Evolutionary conservation across 306 rosid species (phyloP), one percentile per base, ranked within the genome.

Genomic region (Geum urbanum): DNA sequence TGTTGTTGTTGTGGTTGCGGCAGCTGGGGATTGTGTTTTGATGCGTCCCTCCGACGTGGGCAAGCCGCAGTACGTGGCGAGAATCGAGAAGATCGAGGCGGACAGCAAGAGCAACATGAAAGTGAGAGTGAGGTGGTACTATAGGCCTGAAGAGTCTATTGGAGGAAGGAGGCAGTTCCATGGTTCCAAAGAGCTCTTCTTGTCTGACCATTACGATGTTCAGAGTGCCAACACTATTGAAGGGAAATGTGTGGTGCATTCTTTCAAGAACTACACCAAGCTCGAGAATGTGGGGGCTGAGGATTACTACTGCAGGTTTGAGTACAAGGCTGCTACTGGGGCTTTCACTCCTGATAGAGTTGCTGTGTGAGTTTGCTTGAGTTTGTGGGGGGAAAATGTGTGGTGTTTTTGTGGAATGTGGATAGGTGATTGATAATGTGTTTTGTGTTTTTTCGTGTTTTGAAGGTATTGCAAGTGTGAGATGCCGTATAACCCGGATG

Each of bases 401-500:
- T n/a, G 60, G 64, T 49, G 44, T 52, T 73, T 71, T 65, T 66
- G n/a, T n/a, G n/a, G 18, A 4, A 37, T 60, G 60, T 62, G 57
- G 50, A 5, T 72, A n/a, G 67, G 53, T 66, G 72, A 24, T 81
- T 77, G 56, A 24, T 2, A 10, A 37, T 45, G 59, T 24, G 40
- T 20, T 32, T 61, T 59, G 16, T 44, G 15, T 6, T 40, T 37
- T 60, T 72, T 69, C 77, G 70, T 52, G 60, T 70, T 75, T 78
- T 87, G 81, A 49, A 92, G 97, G 77, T 92, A 89, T 76, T 92
- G 97, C 92, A 92, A 87, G 76, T 92, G 96, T 37, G 96, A 91
- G 81, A 91, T 89, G 97, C 97, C 97, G 51, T 91, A 89, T 72
- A 91, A 91, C 73, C 97, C 97, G 24, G 97, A 91, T 47, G 97